Percentiles rank a stretch among this genome's conserved stretches.
Conservation (phyloP, 2,329 filamentous ascomycete genomes). For the Emmonsiellopsis sp. region DNA sequence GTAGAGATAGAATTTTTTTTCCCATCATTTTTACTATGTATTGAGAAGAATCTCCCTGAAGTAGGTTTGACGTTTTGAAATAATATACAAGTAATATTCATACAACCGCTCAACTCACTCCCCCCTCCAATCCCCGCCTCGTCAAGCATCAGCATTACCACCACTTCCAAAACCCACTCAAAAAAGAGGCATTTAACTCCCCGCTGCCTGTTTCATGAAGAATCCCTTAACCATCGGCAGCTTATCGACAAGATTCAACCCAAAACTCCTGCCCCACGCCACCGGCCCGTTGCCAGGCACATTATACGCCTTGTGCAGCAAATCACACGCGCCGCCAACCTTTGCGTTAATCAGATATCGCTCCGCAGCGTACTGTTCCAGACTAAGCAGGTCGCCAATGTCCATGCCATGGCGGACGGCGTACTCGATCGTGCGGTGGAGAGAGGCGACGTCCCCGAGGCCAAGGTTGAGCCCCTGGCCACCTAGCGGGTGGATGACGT, state of each 20-base stretch:
- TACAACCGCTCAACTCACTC: too few relatives aligned
- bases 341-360: slow-evolving; percentile 73
- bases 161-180: not conserved
- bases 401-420: slow-evolving; percentile 79
- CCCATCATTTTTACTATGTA: too few relatives aligned
- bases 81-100: too few relatives aligned
- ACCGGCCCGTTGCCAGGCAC: slow-evolving; percentile 63
- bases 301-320: slow-evolving; percentile 88
- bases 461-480: slow-evolving; percentile 93
- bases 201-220: slow-evolving; percentile 63
- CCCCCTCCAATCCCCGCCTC: too few relatives aligned
- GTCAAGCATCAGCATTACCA: not conserved
- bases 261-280: slow-evolving; percentile 68
- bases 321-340: slow-evolving; percentile 72
- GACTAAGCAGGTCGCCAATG: slow-evolving; percentile 64
- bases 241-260: slow-evolving; percentile 65
- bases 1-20: too few relatives aligned
- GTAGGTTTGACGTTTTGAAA: too few relatives aligned
- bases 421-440: slow-evolving; percentile 64
- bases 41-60: too few relatives aligned
- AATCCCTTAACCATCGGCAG: slow-evolving; percentile 69
- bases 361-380: slow-evolving; percentile 73
- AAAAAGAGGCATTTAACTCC: not conserved
- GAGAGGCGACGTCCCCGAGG: slow-evolving; percentile 74
- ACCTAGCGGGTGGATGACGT: slow-evolving; percentile 88